phyloP scores from a whole-genome alignment of 306 rosid species.

The Argentina anserina region DNA sequence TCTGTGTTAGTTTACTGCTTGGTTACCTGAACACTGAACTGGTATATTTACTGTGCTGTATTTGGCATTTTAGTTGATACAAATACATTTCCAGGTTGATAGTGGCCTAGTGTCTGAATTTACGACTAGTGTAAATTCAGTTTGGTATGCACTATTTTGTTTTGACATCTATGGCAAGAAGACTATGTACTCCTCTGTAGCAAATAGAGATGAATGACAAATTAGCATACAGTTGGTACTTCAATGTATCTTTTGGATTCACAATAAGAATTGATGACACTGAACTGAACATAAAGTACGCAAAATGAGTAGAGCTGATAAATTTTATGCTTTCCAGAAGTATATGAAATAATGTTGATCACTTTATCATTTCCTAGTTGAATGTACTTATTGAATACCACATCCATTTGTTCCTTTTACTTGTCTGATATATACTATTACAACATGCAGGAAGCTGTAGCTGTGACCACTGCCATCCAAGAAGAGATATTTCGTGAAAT shows the following conservation, averaged over 20 bases:
- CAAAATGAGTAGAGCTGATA: background rate
- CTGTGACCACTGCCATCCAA: slow-evolving; percentile 76
- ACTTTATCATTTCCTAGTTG: background rate
- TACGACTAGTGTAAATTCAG: background rate
- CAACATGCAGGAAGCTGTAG: slow-evolving; percentile 77
- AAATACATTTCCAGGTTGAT: background rate
- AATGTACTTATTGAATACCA: background rate
- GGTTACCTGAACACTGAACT: background rate
- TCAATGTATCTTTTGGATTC: background rate
- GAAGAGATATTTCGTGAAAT: slow-evolving; percentile 81
- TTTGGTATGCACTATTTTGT: background rate
- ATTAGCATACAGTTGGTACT: too few species aligned
- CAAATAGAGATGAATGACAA: background rate
- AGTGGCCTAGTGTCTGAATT: background rate
- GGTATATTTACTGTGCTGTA: background rate
- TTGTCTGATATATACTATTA: slow-evolving; percentile 14
- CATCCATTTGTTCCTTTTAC: background rate
- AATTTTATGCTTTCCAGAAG: background rate
- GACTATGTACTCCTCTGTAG: background rate
- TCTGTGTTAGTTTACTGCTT: background rate
- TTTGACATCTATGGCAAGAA: background rate
- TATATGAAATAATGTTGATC: background rate
- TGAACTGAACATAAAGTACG: background rate
- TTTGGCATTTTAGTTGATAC: background rate
- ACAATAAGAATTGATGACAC: background rate